A percentile compares a stretch with the other conserved stretches of the same genome.
phyloP scores from a whole-genome alignment of 805 yeast genomes.

The Lipomyces sp. region DNA sequence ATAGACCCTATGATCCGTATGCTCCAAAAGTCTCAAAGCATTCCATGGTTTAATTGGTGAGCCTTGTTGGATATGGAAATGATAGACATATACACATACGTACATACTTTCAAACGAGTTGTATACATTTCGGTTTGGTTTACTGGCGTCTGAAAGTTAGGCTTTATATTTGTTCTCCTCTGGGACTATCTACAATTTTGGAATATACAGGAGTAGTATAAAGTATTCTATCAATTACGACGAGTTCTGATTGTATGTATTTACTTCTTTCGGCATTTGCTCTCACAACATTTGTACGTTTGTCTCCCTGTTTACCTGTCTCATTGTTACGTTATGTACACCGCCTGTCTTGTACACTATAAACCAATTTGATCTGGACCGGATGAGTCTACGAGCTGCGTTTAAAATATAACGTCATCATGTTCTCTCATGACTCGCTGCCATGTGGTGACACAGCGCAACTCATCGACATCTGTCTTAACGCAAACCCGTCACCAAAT shows the following conservation, averaged over 20 bases:
- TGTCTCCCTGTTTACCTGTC: not conserved
- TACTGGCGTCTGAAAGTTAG: constrained; percentile 1
- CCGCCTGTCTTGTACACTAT: not conserved
- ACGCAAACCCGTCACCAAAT: no score
- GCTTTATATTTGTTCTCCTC: not conserved
- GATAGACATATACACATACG: constrained; percentile 5
- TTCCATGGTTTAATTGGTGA: not conserved
- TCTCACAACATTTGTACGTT: not conserved
- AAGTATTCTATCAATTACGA: not conserved
- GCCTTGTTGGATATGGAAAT: not conserved
- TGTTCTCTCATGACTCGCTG: no score
- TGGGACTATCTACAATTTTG: not conserved
- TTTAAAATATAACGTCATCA: no score
- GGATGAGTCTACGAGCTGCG: not conserved
- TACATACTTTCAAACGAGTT: not conserved
- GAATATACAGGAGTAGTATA: not conserved
- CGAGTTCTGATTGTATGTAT: constrained; percentile 2
- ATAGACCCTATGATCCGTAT: constrained; percentile 24
- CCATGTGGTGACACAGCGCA: no score
- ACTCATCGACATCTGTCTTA: no score
- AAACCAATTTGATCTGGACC: not conserved
- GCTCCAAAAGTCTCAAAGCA: constrained; percentile 14
- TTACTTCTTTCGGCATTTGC: not conserved
- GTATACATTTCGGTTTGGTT: constrained; percentile 13
- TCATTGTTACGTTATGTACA: not conserved